Percentiles rank a stretch among this genome's conserved stretches.
Conservation (phyloP, 805 yeast genomes). For the Lachancea thermotolerans region DNA sequence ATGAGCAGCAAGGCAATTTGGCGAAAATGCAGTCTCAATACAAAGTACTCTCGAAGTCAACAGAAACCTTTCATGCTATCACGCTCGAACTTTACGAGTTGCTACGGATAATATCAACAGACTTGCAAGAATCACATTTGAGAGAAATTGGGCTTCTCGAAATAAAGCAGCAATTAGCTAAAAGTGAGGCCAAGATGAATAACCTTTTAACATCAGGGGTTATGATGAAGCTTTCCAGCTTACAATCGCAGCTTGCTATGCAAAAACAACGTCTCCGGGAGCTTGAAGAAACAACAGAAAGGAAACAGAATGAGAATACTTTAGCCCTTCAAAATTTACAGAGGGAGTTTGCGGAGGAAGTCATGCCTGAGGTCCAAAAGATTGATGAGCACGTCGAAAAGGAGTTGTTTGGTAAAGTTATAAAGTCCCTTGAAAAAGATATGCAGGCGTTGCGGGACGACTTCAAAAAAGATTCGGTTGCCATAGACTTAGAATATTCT, state of each 20-base stretch:
- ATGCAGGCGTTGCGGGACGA: conserved; percentile 35
- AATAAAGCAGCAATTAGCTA: conserved; percentile 40
- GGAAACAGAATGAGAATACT: conserved; percentile 42
- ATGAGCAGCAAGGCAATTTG: conserved; percentile 35
- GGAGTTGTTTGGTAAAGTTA: conserved; percentile 32
- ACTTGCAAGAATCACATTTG: conserved; percentile 36
- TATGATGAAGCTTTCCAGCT: conserved; percentile 34
- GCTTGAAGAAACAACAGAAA: conserved; percentile 38
- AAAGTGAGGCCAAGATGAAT: conserved; percentile 37
- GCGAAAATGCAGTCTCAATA: conserved; percentile 40
- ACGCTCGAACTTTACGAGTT: conserved; percentile 26
- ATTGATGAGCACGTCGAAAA: conserved; percentile 42
- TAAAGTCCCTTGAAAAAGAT: conserved; percentile 29
- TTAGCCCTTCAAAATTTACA: conserved; percentile 39
- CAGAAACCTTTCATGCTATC: conserved; percentile 47
- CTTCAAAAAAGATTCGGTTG: conserved; percentile 47
- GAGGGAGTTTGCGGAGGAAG: conserved; percentile 41
- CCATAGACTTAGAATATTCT: conserved; percentile 47
- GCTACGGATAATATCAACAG: conserved; percentile 40
- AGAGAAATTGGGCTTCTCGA: conserved; percentile 40
- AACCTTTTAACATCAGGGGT: conserved; percentile 37
- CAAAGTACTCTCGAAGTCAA: conserved; percentile 45
- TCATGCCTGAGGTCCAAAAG: conserved; percentile 42
- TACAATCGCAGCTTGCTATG: conserved; percentile 40
- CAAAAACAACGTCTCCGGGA: conserved; percentile 46